Evolutionary conservation across 108 stramenopile species (phyloP), one percentile per base, ranked within the genome.

Genomic region (Stephanodiscus triporus): DNA sequence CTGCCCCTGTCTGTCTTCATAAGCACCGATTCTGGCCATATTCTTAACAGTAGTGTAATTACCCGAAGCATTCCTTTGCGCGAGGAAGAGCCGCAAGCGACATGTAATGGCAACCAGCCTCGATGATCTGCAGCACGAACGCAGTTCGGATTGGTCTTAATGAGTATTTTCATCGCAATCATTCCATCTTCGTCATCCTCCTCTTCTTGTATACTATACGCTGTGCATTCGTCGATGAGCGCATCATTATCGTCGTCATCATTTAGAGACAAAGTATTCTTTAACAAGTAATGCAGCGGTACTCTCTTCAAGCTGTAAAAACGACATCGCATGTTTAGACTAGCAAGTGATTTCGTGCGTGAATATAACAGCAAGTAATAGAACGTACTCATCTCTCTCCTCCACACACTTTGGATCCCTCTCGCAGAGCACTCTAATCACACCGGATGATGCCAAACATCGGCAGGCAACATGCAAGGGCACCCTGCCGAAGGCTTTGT

Each of bases 71-170:
- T 72, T 17, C 78, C 78, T n/a, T 68, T 67, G 6, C 66, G 65
- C 19, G 66, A 66, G 17, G 78, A 78, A 45, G 45, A 72, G 66
- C 71, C 72, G 65, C 78, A 72, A 27, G 78, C 78, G 7, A 78
- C 78, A 32, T 78, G 78, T 5, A 78, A 66, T 26, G 78, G 78
- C n/a, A 78, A 58, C 78, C 78, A 78, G 13, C 70, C 69, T 32
- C 78, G 63, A 55, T 78, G 78, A 66, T 78, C 78, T 14, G 71
- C 65, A 16, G 60, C 71, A 43, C 38, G 70, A 19, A 78, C 61
- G 56, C 78, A 78, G 17, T 62, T 62, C n/a, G 65, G 51, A 60
- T 61, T 48, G 22, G 58, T 70, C 23, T 72, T 27, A 2, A 78
- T 29, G 14, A 78, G 58, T 26, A 72, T 37, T 42, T 67, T 61